Evolutionary conservation across 2,329 filamentous ascomycete genomes (phyloP).

Genomic region (Endocalyx cinctus): DNA sequence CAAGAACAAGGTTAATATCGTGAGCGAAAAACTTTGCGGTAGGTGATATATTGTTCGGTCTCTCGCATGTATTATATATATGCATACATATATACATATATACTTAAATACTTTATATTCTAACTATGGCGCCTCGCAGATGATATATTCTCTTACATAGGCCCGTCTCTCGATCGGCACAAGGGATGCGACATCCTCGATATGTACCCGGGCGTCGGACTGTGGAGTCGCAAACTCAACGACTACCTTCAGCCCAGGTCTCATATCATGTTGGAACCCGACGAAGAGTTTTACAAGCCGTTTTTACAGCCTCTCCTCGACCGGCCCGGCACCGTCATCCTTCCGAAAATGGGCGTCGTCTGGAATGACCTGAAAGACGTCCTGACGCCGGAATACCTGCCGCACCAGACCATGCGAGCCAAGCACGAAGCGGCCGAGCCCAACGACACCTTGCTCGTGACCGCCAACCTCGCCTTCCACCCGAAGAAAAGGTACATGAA

Average conservation of each 20-base stretch:
- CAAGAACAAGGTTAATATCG: slow-evolving; percentile 46
- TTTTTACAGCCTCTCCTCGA: slow-evolving; percentile 57
- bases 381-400: slow-evolving; percentile 46
- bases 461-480: slow-evolving; percentile 59
- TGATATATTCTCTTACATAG: slow-evolving; percentile 66
- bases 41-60: too few relatives aligned
- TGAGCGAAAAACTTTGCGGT: slow-evolving; percentile 48
- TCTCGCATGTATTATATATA: background rate
- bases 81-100: background rate
- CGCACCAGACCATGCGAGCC: slow-evolving; percentile 45
- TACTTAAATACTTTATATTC: slow-evolving; percentile 6
- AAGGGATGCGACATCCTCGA: slow-evolving; percentile 82
- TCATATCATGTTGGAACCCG: slow-evolving; percentile 79
- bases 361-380: slow-evolving; percentile 55
- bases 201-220: slow-evolving; percentile 72
- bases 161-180: slow-evolving; percentile 63
- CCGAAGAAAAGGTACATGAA: slow-evolving; percentile 44
- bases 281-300: slow-evolving; percentile 51
- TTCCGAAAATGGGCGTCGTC: slow-evolving; percentile 54
- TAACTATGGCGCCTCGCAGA: slow-evolving; percentile 38
- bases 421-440: slow-evolving; percentile 37
- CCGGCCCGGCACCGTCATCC: slow-evolving; percentile 42
- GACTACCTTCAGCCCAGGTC: slow-evolving; percentile 69
- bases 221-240: slow-evolving; percentile 77
- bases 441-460: slow-evolving; percentile 71